Conservation (phyloP, 176 grass and related monocot genomes). For the Rhynchospora breviuscula region DNA sequence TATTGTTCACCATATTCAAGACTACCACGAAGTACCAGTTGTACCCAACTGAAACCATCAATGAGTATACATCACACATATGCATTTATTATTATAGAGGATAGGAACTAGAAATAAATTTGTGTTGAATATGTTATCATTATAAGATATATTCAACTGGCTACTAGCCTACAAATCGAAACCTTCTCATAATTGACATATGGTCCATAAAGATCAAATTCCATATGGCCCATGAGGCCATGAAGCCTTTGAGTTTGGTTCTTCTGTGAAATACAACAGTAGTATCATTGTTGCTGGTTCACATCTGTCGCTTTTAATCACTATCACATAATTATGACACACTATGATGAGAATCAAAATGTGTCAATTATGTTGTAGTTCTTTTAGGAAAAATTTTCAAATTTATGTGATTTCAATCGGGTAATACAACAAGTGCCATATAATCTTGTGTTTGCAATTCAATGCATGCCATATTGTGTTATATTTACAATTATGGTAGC, state of each 20-base stretch:
- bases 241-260: neutral
- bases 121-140: neutral
- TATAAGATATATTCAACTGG: neutral
- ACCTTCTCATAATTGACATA: neutral
- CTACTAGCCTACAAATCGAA: slow-evolving; percentile 5
- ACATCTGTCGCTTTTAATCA: neutral
- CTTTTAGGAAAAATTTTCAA: neutral
- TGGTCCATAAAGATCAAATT: slow-evolving; percentile 20
- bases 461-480: too few relatives aligned
- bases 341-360: neutral
- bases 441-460: too few relatives aligned
- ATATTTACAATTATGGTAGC: too few relatives aligned
- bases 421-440: too few relatives aligned
- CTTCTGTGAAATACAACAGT: neutral
- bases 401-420: neutral
- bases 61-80: neutral
- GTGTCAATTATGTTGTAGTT: neutral
- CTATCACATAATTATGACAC: neutral
- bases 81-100: neutral
- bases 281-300: neutral
- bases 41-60: slow-evolving; percentile 8
- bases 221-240: slow-evolving; percentile 21
- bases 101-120: neutral
- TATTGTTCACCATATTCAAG: slow-evolving; percentile 1
- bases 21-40: slow-evolving; percentile 17